phyloP scores from a whole-genome alignment of 1,284 basidiomycete species.

The Sanguinoderma infundibulare region DNA sequence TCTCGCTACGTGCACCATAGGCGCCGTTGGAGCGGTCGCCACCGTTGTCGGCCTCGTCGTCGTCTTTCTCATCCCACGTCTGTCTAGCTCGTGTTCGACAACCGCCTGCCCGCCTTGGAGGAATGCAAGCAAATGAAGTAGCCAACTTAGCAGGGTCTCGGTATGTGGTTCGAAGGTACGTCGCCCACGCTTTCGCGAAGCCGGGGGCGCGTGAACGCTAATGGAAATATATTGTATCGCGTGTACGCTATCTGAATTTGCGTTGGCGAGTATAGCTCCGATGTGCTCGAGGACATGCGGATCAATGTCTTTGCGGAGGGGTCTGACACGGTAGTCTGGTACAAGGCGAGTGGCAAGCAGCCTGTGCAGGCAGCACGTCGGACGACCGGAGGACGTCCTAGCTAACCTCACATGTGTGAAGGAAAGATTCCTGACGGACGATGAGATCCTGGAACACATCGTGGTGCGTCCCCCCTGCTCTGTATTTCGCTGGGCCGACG shows the following conservation, averaged over 20 bases:
- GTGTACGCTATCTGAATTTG: background rate
- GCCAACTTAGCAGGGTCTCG: background rate
- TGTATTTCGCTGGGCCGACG: background rate
- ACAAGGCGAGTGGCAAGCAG: conserved; percentile 55
- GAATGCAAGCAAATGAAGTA: background rate
- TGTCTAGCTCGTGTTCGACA: background rate
- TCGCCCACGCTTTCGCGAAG: background rate
- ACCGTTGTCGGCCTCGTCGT: background rate
- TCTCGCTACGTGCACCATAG: too few relatives aligned
- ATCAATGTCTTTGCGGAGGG: conserved; percentile 66
- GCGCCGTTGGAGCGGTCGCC: background rate
- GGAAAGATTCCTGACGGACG: conserved; percentile 74
- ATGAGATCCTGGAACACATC: conserved; percentile 75
- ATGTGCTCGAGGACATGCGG: conserved; percentile 74
- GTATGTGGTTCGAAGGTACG: conserved; percentile 9
- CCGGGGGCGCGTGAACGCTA: background rate
- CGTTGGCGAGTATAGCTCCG: conserved; percentile 51
- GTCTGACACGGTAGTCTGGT: conserved; percentile 68
- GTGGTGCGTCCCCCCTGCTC: conserved; percentile 50
- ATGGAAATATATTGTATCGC: background rate
- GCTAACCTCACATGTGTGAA: conserved; percentile 37
- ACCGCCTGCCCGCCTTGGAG: too few relatives aligned
- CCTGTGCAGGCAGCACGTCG: too few relatives aligned
- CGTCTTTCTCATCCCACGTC: background rate
- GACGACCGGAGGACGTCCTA: conserved; percentile 4